A percentile compares a stretch with the other conserved stretches of the same genome.
Conservation (phyloP, 176 grass and related monocot species). For the maize (Zea mays) region DNA sequence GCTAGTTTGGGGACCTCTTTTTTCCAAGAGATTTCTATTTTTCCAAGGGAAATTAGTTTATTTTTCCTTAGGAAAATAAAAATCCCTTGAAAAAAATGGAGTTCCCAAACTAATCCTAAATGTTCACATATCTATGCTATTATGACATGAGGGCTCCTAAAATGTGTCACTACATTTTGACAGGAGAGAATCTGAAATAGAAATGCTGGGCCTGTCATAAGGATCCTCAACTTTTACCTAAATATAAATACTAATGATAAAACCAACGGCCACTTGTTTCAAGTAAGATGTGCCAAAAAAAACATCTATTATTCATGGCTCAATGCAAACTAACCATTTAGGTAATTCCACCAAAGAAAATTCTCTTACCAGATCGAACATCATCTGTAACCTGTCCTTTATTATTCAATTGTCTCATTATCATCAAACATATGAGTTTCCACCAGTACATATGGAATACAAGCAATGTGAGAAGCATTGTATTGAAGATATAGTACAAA, state of each 20-base stretch:
- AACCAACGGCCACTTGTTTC: constrained; percentile 15
- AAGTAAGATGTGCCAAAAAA: not conserved
- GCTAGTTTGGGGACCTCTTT: too few species aligned
- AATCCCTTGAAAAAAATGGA: too few species aligned
- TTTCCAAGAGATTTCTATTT: too few species aligned
- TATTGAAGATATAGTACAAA: constrained; percentile 92
- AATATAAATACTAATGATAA: not conserved
- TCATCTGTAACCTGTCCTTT: constrained; percentile 91
- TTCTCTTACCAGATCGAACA: constrained; percentile 79
- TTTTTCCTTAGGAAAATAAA: too few species aligned
- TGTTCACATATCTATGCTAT: constrained; percentile 4
- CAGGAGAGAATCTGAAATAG: too few species aligned
- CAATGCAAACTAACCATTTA: constrained; percentile 23
- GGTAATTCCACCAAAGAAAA: constrained; percentile 24
- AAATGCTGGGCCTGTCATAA: constrained; percentile 18
- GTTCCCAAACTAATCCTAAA: not conserved
- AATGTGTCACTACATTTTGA: too few species aligned
- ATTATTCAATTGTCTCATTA: constrained; percentile 87
- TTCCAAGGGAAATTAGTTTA: too few species aligned
- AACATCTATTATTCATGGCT: not conserved
- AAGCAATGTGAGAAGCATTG: constrained; percentile 95
- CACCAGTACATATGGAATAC: constrained; percentile 98
- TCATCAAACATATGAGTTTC: constrained; percentile 97
- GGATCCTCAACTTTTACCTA: constrained; percentile 11
- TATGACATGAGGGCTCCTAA: constrained; percentile 2